Evolutionary conservation across 2,329 filamentous ascomycete species (phyloP).

Genomic region (Neonectria faginata): DNA sequence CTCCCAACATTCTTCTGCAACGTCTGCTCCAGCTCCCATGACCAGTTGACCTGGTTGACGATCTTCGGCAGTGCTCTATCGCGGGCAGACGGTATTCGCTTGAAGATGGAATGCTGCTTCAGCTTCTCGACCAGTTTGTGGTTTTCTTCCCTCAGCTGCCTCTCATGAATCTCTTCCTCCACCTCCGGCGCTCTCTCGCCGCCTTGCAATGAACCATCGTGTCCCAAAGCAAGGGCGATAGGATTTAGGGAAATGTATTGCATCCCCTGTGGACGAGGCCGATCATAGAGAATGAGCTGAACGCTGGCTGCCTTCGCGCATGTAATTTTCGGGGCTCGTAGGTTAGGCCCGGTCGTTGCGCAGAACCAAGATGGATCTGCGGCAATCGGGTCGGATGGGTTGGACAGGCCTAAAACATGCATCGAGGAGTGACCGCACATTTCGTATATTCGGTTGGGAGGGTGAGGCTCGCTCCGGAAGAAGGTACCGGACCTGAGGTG

Average conservation of each 20-base stretch:
- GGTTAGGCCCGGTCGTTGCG: constrained; percentile 64
- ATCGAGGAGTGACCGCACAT: constrained; percentile 86
- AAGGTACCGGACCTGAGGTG: constrained; percentile 86
- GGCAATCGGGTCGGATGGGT: constrained; percentile 64
- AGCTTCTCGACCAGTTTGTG: constrained; percentile 84
- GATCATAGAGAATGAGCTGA: constrained; percentile 89
- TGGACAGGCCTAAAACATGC: constrained; percentile 87
- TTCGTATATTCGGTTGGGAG: constrained; percentile 82
- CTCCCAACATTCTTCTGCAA: constrained; percentile 91
- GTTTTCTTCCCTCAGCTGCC: constrained; percentile 68
- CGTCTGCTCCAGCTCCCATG: constrained; percentile 86
- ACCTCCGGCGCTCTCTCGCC: constrained; percentile 67
- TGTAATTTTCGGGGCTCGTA: constrained; percentile 75
- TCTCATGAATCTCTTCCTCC: constrained; percentile 76
- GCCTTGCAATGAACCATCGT: constrained; percentile 67
- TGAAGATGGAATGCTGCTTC: constrained; percentile 85
- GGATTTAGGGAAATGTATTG: constrained; percentile 94
- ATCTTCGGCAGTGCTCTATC: constrained; percentile 85
- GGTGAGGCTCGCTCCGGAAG: constrained; percentile 83
- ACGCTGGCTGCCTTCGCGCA: constrained; percentile 79
- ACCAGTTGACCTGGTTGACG: constrained; percentile 95
- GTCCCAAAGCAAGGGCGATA: constrained; percentile 86
- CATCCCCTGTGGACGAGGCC: constrained; percentile 88
- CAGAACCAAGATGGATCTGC: constrained; percentile 77
- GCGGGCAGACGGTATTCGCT: constrained; percentile 80